Evolutionary conservation across 116 monocot species (phyloP), one percentile per base, ranked within the genome.

Genomic region (Posidonia oceanica): DNA sequence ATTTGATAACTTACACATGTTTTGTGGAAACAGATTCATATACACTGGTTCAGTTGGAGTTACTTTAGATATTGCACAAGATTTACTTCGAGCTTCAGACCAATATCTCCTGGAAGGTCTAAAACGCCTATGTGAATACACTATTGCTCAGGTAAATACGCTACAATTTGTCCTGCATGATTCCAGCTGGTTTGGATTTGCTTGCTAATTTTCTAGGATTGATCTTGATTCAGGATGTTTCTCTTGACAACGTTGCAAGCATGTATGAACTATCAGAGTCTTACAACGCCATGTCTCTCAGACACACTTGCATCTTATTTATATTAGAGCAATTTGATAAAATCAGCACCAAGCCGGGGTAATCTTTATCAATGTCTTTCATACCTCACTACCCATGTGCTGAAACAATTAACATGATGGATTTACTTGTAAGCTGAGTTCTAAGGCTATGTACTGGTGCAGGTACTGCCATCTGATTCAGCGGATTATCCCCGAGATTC

Each of bases 251-350:
- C 61, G 72, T 98, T 63, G 78, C 82, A 1, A 83, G 73, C 71
- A 93, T 98, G 90, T 98, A 93, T 69, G 98, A 98, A 63, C 72
- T 98, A 54, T 93, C 98, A 0, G 98, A 98, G 71, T 86, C 98
- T 14, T 93, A 82, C 68, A 63, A 90, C 78, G 98, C 98, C 1
- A 70, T 90, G 79, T 85, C 87, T 42, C 75, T 98, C 67, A 85
- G 84, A 75, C 85, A 87, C 64, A 93, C 90, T 4, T 98, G 98
- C 52, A 63, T 93, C 42, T 64, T 93, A 60, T 98, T 88, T 61
- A 74, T 98, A 41, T 75, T 98, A 79, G 93, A 90, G 61, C 81
- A 98, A 14, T 98, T 98, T 36, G 83, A 88, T 21, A 86, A 93
- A 71, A 80, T 90, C 5, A 82, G 73, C 66, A 58, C 61, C 3